Conservation (phyloP, 352 stramenopile genomes). For the Pythium grandisporangium region DNA sequence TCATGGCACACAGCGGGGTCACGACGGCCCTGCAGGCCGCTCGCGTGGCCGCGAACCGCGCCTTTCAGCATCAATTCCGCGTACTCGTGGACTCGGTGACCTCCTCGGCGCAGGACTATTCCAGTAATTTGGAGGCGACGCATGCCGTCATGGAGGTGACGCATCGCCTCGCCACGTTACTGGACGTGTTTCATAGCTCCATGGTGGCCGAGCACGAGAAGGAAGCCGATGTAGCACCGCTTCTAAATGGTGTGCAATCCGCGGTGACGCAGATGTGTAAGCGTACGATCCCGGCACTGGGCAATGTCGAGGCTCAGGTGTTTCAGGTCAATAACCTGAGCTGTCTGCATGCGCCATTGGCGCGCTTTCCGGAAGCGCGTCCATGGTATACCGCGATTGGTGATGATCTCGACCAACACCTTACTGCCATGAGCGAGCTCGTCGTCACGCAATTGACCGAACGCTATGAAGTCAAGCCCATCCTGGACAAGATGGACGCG, state of each 20-base stretch:
- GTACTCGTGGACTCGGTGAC: conserved; percentile 34
- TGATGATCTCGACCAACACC: conserved; percentile 21
- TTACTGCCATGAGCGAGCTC: conserved; percentile 32
- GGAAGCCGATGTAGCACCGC: conserved; percentile 30
- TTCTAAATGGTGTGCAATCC: conserved; percentile 41
- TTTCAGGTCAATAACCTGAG: conserved; percentile 73
- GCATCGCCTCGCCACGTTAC: conserved; percentile 37
- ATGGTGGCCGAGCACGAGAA: conserved; percentile 40
- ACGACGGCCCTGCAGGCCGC: conserved; percentile 26
- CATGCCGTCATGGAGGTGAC: conserved; percentile 46
- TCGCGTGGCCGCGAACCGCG: conserved; percentile 23
- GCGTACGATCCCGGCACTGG: conserved; percentile 22
- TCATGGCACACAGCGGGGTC: conserved; percentile 27
- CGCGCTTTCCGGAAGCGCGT: conserved; percentile 28
- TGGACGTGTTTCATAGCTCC: conserved; percentile 55
- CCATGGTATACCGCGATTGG: conserved; percentile 26
- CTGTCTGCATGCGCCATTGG: conserved; percentile 36
- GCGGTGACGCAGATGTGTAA: conserved; percentile 43
- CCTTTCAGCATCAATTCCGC: conserved; percentile 48
- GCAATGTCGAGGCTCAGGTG: conserved; percentile 40
- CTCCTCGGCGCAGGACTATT: conserved; percentile 40
- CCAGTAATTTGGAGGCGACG: conserved; percentile 44
- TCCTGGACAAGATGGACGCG: conserved; percentile 28
- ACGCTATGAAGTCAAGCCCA: conserved; percentile 21
- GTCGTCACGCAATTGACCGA: conserved; percentile 36